phyloP scores from a whole-genome alignment of 2,329 filamentous ascomycete species.

The Neonectria faginata region DNA sequence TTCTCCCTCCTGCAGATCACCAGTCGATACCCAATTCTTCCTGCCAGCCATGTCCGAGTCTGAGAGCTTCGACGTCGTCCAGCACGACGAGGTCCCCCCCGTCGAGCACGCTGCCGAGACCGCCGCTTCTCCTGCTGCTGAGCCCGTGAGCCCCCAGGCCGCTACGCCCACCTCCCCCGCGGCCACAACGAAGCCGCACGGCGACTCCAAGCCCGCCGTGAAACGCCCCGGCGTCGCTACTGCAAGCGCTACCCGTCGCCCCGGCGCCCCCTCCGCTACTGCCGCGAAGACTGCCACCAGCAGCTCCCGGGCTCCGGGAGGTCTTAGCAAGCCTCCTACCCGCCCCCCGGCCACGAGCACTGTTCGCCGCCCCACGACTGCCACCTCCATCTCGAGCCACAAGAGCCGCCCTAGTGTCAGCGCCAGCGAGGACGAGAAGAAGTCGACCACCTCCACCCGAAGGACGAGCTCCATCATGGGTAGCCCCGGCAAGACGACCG shows the following conservation, averaged over 20 bases:
- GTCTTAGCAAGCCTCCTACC: slow-evolving; percentile 61
- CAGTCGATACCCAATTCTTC: slow-evolving; percentile 29
- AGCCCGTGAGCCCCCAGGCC: slow-evolving; percentile 44
- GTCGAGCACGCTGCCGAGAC: slow-evolving; percentile 16
- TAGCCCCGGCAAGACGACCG: slow-evolving; percentile 50
- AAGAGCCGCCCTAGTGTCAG: slow-evolving; percentile 61
- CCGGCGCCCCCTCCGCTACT: slow-evolving; percentile 46
- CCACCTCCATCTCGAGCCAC: slow-evolving; percentile 57
- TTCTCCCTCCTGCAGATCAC: slow-evolving; percentile 24
- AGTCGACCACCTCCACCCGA: slow-evolving; percentile 54
- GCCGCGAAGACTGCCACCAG: slow-evolving; percentile 46
- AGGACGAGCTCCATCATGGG: slow-evolving; percentile 59
- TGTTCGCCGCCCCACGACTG: slow-evolving; percentile 49
- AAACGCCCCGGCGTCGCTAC: slow-evolving; percentile 54
- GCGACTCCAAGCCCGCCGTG: slow-evolving; percentile 44
- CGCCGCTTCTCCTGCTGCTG: slow-evolving; percentile 48
- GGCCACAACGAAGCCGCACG: slow-evolving; percentile 50
- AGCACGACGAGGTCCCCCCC: slow-evolving; percentile 55
- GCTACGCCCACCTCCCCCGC: slow-evolving; percentile 50
- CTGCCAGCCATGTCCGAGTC: slow-evolving; percentile 58
- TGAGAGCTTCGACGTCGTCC: slow-evolving; percentile 59
- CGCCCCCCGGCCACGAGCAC: slow-evolving; percentile 56
- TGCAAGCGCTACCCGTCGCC: slow-evolving; percentile 50
- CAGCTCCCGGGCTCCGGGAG: slow-evolving; percentile 53
- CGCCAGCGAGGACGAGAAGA: slow-evolving; percentile 64